A percentile compares a stretch with the other conserved stretches of the same genome.
These are phyloP conservation scores for Tephrocybe rancida DNA, from an alignment of 768 basidiomycete genomes.

Conservation along the genomic window DNA sequence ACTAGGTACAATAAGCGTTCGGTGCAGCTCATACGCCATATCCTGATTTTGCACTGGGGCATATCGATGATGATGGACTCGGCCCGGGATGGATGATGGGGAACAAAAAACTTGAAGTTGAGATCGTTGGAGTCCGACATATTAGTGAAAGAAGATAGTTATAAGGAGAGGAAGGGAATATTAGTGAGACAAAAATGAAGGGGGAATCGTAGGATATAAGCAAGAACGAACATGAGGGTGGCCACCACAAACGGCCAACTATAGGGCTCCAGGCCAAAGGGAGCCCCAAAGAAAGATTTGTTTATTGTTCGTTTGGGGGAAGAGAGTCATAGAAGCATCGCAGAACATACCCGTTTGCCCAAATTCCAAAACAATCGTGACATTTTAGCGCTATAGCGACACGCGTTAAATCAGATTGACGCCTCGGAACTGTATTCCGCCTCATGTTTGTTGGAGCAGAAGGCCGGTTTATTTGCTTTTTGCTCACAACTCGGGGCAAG, in stretches of 20 bases:
- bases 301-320: constrained; percentile 38
- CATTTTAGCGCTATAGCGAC: constrained; percentile 34
- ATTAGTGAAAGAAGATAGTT: constrained; percentile 62
- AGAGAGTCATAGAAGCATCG: constrained; percentile 30
- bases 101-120: too few species aligned
- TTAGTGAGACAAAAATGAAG: constrained; percentile 53
- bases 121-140: constrained; percentile 78
- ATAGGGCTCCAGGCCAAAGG: constrained; percentile 19
- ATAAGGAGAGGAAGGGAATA: constrained; percentile 57
- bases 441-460: constrained; percentile 35
- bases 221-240: constrained; percentile 36
- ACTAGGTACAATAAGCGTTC: too few species aligned
- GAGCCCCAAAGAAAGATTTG: constrained; percentile 36
- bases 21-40: too few species aligned
- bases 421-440: constrained; percentile 34
- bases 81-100: too few species aligned
- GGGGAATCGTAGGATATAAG: constrained; percentile 46
- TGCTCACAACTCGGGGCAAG: constrained; percentile 10
- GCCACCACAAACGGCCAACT: constrained; percentile 16
- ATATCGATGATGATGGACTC: too few species aligned
- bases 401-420: constrained; percentile 36
- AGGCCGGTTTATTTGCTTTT: constrained; percentile 23
- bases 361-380: constrained; percentile 21
- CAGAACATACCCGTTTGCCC: constrained; percentile 27
- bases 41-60: too few species aligned